Base-by-base conservation (phyloP, 139 green algal genomes). In the Asterochloris erici region DNA sequence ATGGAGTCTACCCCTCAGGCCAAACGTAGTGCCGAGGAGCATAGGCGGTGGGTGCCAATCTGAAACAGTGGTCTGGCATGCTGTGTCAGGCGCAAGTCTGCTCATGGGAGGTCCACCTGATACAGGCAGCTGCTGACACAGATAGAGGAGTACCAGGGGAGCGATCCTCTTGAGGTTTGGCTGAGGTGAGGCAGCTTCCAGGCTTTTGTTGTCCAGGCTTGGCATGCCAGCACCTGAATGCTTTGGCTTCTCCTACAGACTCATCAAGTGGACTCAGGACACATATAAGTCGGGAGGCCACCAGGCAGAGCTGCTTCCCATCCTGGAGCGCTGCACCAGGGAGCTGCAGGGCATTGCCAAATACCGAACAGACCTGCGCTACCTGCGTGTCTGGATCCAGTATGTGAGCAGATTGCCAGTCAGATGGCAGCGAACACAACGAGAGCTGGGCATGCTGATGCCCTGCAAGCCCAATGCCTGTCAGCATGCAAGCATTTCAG, bases 371-470 rank as follows among this genome's bases (percentile, higher is more conserved):
- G 96, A 99, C 82, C 82, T 94, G 4, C 93, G 96, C 61, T 97
- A 96, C 81, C 91, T 99, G 26, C 88, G 96, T 12, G 71, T 99
- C 12, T 99, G 96, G 96, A 92, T 99, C 21, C 95, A 97, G 68
- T 99, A 99, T 84, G 94, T 95, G 68, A 90, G 91, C 29, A 16
- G 10, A 0, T 10, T 19, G 38, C 38, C 38, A 17, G 70, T 6
- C 6, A 54, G 38, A 54, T 54, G 38, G 38, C 38, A 54, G 38
- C 38, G 14, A 29, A 27, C 26, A 78, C 9, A 78, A 14, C n/a
- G 60, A 19, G 9, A 13, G 61, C 73, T 27, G 17, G 63, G 19
- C 38, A 66, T 47, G 15, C 16, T 76, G 17, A 27, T 19, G 70
- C 60, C 27, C 19, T 60, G 29, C 15, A 16, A 66, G 15, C 19